A percentile compares a stretch with the other conserved stretches of the same genome.
These are phyloP conservation scores for Potentilla sterilis DNA, from an alignment of 306 rosid species.

Conservation along the genomic window DNA sequence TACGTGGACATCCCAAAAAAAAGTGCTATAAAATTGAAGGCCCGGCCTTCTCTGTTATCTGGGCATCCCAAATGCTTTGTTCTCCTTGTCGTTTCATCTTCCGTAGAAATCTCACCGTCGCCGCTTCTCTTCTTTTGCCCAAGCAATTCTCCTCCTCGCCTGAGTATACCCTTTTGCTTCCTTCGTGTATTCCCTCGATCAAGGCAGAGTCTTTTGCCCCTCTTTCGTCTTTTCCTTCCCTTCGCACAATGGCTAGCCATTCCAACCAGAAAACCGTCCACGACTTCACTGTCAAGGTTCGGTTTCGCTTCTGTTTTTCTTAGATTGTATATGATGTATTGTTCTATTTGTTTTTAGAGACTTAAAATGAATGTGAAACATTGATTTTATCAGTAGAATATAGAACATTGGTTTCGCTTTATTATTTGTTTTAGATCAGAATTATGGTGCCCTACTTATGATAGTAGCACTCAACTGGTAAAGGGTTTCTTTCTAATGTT, in stretches of 20 bases:
- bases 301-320: background rate
- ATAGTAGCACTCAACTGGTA: background rate
- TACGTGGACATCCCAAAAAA: background rate
- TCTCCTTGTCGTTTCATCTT: constrained; percentile 32
- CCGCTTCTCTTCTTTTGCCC: constrained; percentile 17
- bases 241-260: constrained; percentile 60
- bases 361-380: no score
- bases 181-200: constrained; percentile 16
- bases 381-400: no score
- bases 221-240: constrained; percentile 15
- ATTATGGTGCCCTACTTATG: no score
- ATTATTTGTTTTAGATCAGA: no score
- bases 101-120: constrained; percentile 14
- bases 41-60: background rate
- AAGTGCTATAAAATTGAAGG: background rate
- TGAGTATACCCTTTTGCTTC: constrained; percentile 4
- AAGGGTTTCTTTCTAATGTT: background rate
- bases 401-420: no score
- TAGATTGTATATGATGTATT: no score
- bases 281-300: constrained; percentile 70
- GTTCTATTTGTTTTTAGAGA: no score
- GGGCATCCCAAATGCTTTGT: constrained; percentile 32
- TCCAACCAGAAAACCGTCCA: constrained; percentile 46
- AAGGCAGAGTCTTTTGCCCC: constrained; percentile 15
- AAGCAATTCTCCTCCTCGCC: no score